Evolutionary conservation across 1,139 yeast genomes (phyloP).

Genomic region (Zygotorulaspora mrakii): DNA sequence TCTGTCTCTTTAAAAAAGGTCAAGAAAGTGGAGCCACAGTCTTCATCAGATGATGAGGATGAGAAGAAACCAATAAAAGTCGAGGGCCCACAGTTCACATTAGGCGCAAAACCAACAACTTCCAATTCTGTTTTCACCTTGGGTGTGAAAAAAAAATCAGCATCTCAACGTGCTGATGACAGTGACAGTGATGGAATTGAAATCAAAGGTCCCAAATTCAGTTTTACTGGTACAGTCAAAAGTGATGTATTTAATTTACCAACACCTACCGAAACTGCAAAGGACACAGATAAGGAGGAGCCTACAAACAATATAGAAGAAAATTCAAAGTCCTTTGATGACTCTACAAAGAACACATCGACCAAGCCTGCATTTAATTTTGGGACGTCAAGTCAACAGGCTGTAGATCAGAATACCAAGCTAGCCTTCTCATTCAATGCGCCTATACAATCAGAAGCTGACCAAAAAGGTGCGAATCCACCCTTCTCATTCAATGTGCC

Average conservation of each 20-base stretch:
- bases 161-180: conserved; percentile 42
- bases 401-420: conserved; percentile 11
- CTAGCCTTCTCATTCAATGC: conserved; percentile 6
- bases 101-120: conserved; percentile 51
- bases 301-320: conserved; percentile 3
- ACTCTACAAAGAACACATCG: neutral
- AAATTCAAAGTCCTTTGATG: conserved; percentile 14
- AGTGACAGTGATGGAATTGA: conserved; percentile 50
- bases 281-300: conserved; percentile 12
- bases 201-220: conserved; percentile 63
- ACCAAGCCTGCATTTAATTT: conserved; percentile 23
- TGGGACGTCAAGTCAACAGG: conserved; percentile 6
- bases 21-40: conserved; percentile 28
- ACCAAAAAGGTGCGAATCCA: conserved; percentile 19
- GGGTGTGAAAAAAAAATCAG: conserved; percentile 47
- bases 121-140: conserved; percentile 59
- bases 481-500: conserved; percentile 17
- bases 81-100: conserved; percentile 64
- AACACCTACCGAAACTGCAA: conserved; percentile 14
- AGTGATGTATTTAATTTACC: conserved; percentile 49
- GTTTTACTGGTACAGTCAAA: conserved; percentile 46
- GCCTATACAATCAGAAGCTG: conserved; percentile 1
- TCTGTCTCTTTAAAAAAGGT: neutral
- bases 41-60: conserved; percentile 37
- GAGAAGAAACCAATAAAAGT: conserved; percentile 47